Conservation (phyloP, 495 filamentous ascomycete genomes). For the Aspergillus asperescens region DNA sequence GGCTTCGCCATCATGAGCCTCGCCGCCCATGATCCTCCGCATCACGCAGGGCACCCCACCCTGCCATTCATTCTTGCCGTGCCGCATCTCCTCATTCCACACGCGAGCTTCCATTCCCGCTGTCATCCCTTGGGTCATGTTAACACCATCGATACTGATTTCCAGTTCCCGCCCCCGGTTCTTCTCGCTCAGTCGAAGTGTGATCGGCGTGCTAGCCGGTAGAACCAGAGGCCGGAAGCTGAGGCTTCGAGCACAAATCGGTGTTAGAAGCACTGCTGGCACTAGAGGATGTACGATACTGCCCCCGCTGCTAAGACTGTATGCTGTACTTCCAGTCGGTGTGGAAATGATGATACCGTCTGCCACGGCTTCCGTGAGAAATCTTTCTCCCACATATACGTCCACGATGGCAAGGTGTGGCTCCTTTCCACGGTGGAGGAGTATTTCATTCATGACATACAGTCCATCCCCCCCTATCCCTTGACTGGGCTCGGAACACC, state of each 20-base stretch:
- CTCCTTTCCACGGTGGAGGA: slow-evolving; percentile 82
- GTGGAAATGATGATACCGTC: slow-evolving; percentile 94
- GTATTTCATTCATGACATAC: slow-evolving; percentile 92
- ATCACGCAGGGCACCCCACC: slow-evolving; percentile 57
- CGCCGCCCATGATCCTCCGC: slow-evolving; percentile 47
- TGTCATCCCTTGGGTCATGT: slow-evolving; percentile 61
- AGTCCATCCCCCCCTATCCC: slow-evolving; percentile 37
- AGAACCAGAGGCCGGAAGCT: slow-evolving; percentile 89
- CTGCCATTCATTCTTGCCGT: slow-evolving; percentile 57
- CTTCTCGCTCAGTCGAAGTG: slow-evolving; percentile 71
- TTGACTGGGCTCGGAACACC: slow-evolving; percentile 9
- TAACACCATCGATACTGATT: slow-evolving; percentile 81
- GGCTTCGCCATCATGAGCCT: slow-evolving; percentile 56
- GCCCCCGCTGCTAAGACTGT: slow-evolving; percentile 87
- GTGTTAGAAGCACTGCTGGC: slow-evolving; percentile 78
- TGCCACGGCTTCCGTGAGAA: slow-evolving; percentile 85
- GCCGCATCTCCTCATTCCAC: slow-evolving; percentile 69
- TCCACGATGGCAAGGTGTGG: slow-evolving; percentile 89
- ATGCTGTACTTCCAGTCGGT: slow-evolving; percentile 91
- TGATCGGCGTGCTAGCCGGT: slow-evolving; percentile 78
- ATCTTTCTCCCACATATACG: slow-evolving; percentile 76
- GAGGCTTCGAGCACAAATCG: slow-evolving; percentile 87
- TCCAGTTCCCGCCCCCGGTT: slow-evolving; percentile 81
- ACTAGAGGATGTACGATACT: slow-evolving; percentile 93
- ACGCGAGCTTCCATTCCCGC: slow-evolving; percentile 87